Conservation (phyloP, 176 grass and related monocot genomes). For the Areca catechu region DNA sequence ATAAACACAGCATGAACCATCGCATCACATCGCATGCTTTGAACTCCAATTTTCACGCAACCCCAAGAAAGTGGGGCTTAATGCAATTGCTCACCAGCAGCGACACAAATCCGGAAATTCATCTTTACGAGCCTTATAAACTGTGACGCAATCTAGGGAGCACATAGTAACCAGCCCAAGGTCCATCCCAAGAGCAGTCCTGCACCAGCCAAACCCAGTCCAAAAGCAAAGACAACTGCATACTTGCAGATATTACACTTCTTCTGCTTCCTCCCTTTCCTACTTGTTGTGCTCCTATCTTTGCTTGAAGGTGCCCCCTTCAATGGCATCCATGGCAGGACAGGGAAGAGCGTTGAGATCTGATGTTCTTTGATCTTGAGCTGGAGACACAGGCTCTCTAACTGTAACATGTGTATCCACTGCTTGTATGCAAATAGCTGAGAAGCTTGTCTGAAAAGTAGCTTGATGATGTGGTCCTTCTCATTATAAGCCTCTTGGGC, state of each 20-base stretch:
- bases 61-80: too few species aligned
- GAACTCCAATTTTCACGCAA: too few species aligned
- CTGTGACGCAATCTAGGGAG: conserved; percentile 9
- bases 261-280: conserved; percentile 37
- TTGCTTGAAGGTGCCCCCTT: conserved; percentile 25
- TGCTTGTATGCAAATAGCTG: conserved; percentile 89
- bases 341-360: conserved; percentile 45
- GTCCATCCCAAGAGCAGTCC: conserved; percentile 92
- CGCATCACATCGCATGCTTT: too few species aligned
- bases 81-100: too few species aligned
- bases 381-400: conserved; percentile 86
- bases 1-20: too few species aligned
- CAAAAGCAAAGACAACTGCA: conserved; percentile 43
- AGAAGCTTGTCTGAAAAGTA: conserved; percentile 71
- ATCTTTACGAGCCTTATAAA: neutral
- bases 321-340: conserved; percentile 44
- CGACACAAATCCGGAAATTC: neutral
- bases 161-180: conserved; percentile 62
- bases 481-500: conserved; percentile 69
- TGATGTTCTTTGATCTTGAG: conserved; percentile 58
- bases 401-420: conserved; percentile 77
- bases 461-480: conserved; percentile 79
- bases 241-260: conserved; percentile 28
- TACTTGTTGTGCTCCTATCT: conserved; percentile 18
- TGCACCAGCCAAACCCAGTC: conserved; percentile 62